Evolutionary conservation across 805 yeast species (phyloP), one percentile per base, ranked within the genome.

Genomic region (Monosporozyma servazzii): DNA sequence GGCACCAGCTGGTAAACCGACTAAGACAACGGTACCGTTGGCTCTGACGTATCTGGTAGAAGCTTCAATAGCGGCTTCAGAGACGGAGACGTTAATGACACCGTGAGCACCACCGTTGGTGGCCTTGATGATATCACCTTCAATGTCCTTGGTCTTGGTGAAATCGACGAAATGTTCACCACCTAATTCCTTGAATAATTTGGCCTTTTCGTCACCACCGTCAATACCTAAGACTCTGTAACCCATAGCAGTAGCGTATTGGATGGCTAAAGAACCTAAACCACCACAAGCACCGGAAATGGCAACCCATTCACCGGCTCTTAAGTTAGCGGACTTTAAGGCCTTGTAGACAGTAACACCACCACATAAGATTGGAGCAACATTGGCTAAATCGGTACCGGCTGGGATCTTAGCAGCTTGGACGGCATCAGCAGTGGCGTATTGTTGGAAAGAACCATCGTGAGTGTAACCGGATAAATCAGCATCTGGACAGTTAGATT

Each of bases 231-330:
- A 59, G 46, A 83, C 86, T 73, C 78, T 77, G 70, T 73, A 74
- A 62, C 90, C 91, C 85, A 83, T 78, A 54, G 87, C 88, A 59
- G 70, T 76, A 55, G 87, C 89, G 70, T 82, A 84, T 71, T 84
- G 89, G 60, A 84, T 73, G 51, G 88, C 88, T 57, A 84, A 70
- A 40, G 87, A 73, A 64, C 90, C 91, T 68, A 84, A 76, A 64
- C 91, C 90, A 68, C 90, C 90, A 68, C 81, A 86, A 55, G 88
- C 89, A 72, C 91, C 90, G 52, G 88, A 80, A 54, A 84, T 73
- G 54, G 81, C 79, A 58, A 82, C 85, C 83, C 84, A 84, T 68
- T 84, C 80, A 64, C 91, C 89, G 21, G 89, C 74, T 47, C 56
- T 55, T 53, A 77, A 64, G 49, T 72, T 67, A 50, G 86, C 83